phyloP scores from a whole-genome alignment of 2,329 filamentous ascomycete species.

The Fusarium sublunatum region DNA sequence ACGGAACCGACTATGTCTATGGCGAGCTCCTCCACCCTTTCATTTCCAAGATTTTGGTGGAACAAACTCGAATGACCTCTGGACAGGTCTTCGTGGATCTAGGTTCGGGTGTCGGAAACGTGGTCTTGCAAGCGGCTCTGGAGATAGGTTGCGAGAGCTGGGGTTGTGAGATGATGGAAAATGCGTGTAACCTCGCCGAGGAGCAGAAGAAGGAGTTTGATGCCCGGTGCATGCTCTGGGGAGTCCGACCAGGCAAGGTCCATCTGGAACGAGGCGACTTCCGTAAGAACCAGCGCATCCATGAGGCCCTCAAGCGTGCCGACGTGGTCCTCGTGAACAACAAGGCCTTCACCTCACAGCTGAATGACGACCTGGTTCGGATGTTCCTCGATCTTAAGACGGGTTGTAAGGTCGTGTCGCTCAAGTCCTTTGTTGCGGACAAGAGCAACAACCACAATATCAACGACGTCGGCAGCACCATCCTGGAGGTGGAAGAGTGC shows the following conservation, averaged over 20 bases:
- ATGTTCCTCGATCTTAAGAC: constrained; percentile 95
- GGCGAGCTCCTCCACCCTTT: constrained; percentile 91
- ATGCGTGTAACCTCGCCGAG: constrained; percentile 84
- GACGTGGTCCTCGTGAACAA: constrained; percentile 99
- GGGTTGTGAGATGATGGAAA: constrained; percentile 96
- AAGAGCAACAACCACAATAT: constrained; percentile 81
- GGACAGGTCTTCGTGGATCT: constrained; percentile 92
- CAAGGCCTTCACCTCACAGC: constrained; percentile 88
- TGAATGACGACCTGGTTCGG: constrained; percentile 86
- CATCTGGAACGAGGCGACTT: constrained; percentile 87
- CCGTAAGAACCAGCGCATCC: constrained; percentile 75
- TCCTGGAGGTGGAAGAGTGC: constrained; percentile 78
- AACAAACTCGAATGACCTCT: constrained; percentile 80
- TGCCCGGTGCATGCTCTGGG: constrained; percentile 90
- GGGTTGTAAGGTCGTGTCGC: constrained; percentile 88
- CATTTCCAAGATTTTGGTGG: constrained; percentile 81
- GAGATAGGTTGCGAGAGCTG: constrained; percentile 94
- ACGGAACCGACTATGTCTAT: constrained; percentile 93
- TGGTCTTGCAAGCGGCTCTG: constrained; percentile 91
- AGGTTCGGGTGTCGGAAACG: constrained; percentile 95
- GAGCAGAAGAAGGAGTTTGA: constrained; percentile 85
- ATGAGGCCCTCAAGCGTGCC: constrained; percentile 79
- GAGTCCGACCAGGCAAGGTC: constrained; percentile 81
- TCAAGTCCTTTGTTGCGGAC: constrained; percentile 90
- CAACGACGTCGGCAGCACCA: constrained; percentile 81